phyloP scores from a whole-genome alignment of 2,329 filamentous ascomycete genomes.

The Teratosphaeriaceae sp. region DNA sequence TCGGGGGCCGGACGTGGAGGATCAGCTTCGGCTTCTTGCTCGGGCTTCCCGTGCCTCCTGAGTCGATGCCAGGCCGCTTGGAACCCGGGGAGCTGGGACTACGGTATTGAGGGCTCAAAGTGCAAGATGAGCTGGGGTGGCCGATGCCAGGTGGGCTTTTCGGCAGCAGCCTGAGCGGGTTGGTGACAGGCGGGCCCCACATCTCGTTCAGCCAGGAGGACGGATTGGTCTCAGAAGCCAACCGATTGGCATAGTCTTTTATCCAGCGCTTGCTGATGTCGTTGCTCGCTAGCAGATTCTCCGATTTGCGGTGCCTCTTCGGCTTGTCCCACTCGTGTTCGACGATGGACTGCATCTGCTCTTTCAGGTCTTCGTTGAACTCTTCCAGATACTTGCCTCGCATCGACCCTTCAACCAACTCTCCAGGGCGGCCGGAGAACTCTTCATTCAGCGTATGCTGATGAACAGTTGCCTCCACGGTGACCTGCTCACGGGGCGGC shows the following conservation, averaged over 20 bases:
- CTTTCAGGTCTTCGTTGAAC: not conserved
- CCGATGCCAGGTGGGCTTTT: not conserved
- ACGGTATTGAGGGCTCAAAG: not conserved
- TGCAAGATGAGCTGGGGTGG: not conserved
- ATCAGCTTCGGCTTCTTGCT: not conserved
- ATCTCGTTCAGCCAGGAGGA: conserved; percentile 1
- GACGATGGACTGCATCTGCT: not conserved
- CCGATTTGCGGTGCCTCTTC: not conserved
- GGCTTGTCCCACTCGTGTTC: not conserved
- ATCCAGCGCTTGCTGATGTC: not conserved
- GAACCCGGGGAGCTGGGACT: not conserved
- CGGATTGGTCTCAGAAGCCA: not conserved
- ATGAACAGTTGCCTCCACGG: not conserved
- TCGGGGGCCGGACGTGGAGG: not conserved
- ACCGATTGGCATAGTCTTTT: not conserved
- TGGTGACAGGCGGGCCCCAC: not conserved
- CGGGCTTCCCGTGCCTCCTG: not conserved
- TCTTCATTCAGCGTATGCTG: not conserved
- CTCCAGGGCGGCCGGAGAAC: not conserved
- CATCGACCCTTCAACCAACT: not conserved
- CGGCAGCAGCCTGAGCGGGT: not conserved
- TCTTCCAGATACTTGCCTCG: conserved; percentile 2
- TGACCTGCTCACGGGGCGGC: not conserved
- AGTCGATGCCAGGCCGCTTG: not conserved
- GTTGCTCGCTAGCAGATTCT: not conserved